Conservation (phyloP, 495 filamentous ascomycete genomes). For the Penicillium verhagenii region DNA sequence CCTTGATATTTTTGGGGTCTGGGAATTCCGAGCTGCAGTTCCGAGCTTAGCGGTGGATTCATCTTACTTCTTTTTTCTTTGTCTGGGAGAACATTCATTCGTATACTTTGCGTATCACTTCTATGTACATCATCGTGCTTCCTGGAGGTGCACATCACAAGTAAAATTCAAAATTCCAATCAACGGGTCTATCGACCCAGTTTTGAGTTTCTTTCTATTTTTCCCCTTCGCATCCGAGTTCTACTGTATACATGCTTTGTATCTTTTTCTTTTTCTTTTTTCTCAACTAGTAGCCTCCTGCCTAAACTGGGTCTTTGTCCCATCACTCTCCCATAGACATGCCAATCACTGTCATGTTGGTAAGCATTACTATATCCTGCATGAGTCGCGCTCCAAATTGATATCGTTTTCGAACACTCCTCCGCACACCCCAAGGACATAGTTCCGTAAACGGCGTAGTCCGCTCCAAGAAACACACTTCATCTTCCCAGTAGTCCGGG, state of each 20-base stretch:
- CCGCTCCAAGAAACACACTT: not conserved
- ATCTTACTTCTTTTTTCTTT: not conserved
- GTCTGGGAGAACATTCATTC: not conserved
- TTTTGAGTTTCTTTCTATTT: too few relatives aligned
- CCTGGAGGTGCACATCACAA: not conserved
- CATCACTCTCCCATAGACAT: too few relatives aligned
- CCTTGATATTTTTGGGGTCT: not conserved
- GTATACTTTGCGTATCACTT: not conserved
- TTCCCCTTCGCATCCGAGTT: not conserved
- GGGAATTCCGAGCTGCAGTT: not conserved
- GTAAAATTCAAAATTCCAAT: not conserved
- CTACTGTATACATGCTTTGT: not conserved
- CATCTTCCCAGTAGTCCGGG: not conserved
- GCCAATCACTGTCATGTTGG: not conserved
- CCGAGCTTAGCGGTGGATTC: too few relatives aligned
- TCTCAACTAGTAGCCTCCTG: not conserved
- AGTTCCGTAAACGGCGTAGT: slow-evolving; percentile 4
- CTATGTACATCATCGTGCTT: too few relatives aligned
- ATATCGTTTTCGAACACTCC: too few relatives aligned
- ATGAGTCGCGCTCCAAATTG: too few relatives aligned
- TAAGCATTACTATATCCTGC: slow-evolving; percentile 9
- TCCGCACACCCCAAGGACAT: not conserved
- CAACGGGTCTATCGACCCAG: too few relatives aligned
- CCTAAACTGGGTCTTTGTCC: not conserved
- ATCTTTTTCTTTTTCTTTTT: too few relatives aligned